These are phyloP conservation scores for Ophiocytium majus DNA, from an alignment of 352 stramenopile genomes.

Conservation along the genomic window DNA sequence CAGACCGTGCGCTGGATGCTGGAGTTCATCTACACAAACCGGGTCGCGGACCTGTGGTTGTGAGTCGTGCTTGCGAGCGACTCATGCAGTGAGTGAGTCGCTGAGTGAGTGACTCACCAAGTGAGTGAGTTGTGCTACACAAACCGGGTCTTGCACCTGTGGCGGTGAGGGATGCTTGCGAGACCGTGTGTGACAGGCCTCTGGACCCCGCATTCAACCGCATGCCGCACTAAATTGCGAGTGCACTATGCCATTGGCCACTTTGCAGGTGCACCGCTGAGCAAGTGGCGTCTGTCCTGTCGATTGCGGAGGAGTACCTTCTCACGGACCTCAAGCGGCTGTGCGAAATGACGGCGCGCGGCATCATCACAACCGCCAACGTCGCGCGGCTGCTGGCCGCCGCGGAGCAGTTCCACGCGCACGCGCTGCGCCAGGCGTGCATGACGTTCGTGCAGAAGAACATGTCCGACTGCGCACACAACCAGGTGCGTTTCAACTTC, in stretches of 20 bases:
- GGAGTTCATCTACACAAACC: conserved; percentile 85
- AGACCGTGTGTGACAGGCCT: too few species aligned
- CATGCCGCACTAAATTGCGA: too few species aligned
- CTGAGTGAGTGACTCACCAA: conserved; percentile 68
- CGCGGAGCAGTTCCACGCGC: conserved; percentile 34
- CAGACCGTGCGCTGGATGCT: conserved; percentile 79
- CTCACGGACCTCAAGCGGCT: conserved; percentile 42
- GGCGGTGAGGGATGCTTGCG: not conserved
- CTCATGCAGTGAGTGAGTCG: too few species aligned
- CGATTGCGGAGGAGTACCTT: conserved; percentile 21
- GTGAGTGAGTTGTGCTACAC: conserved; percentile 83
- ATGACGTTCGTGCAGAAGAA: conserved; percentile 48
- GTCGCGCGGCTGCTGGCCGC: conserved; percentile 38
- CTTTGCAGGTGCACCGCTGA: not conserved
- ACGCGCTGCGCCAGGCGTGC: conserved; percentile 33
- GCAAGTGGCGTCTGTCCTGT: not conserved
- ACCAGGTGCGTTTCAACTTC: not conserved
- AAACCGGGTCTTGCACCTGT: conserved; percentile 73
- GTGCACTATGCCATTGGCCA: too few species aligned
- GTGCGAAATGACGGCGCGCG: conserved; percentile 28
- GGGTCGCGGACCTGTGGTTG: conserved; percentile 67
- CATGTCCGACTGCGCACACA: not conserved
- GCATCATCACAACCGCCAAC: conserved; percentile 41
- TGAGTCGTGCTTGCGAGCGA: too few species aligned
- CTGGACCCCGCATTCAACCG: too few species aligned